These are phyloP conservation scores for Phytophthora vignae DNA, from an alignment of 352 stramenopile species.

Conservation along the genomic window DNA sequence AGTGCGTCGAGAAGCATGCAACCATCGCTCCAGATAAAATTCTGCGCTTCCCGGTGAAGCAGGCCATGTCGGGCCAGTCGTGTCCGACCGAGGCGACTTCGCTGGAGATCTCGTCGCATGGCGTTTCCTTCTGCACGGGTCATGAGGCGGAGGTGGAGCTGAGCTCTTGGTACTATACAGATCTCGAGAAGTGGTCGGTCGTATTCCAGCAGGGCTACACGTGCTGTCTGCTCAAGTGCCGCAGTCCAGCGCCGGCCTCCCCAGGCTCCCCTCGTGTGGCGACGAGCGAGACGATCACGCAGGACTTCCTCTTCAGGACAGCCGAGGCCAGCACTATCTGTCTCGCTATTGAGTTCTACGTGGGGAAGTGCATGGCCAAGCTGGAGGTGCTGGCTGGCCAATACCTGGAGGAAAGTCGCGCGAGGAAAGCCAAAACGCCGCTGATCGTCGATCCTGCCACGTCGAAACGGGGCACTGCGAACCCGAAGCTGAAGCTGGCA, in stretches of 20 bases:
- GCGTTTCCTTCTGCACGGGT: conserved; percentile 59
- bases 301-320: conserved; percentile 69
- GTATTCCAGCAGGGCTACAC: conserved; percentile 57
- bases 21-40: conserved; percentile 59
- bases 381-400: conserved; percentile 58
- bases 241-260: conserved; percentile 26
- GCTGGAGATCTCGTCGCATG: conserved; percentile 68
- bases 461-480: not conserved
- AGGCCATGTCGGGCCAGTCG: conserved; percentile 45
- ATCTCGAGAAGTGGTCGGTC: conserved; percentile 82
- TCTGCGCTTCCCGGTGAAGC: conserved; percentile 58
- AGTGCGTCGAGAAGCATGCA: conserved; percentile 65
- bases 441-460: not conserved
- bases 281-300: conserved; percentile 30
- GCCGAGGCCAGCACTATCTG: conserved; percentile 60
- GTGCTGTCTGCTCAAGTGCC: conserved; percentile 73
- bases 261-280: conserved; percentile 7
- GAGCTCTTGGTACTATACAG: conserved; percentile 83
- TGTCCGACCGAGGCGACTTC: conserved; percentile 50
- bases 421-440: conserved; percentile 10
- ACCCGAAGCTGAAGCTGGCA: conserved; percentile 12
- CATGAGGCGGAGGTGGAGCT: conserved; percentile 55
- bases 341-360: conserved; percentile 80
- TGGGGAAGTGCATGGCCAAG: conserved; percentile 83
- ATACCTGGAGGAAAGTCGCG: conserved; percentile 31